Percentiles rank a stretch among this genome's conserved stretches.
Evolutionary conservation across 306 rosid genomes (phyloP).

Genomic region (Ormosia emarginata): DNA sequence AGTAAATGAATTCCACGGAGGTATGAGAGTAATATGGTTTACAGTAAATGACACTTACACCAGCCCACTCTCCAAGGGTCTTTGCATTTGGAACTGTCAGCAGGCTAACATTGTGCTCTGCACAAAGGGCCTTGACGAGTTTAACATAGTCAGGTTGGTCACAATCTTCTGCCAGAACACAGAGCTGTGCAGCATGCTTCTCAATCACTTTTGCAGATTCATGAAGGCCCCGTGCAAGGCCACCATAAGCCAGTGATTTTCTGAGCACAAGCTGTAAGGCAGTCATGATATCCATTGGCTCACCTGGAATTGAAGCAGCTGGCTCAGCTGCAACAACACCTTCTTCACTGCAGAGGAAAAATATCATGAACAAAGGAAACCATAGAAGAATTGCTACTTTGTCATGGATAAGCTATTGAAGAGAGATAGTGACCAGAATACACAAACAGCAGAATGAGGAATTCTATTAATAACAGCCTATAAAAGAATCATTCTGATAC

Average conservation of each 20-base stretch:
- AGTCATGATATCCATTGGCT: conserved; percentile 50
- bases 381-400: neutral
- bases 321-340: conserved; percentile 33
- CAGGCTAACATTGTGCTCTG: conserved; percentile 73
- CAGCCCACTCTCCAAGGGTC: conserved; percentile 95
- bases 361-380: neutral
- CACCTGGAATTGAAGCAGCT: conserved; percentile 29
- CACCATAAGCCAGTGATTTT: conserved; percentile 84
- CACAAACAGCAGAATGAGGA: neutral
- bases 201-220: conserved; percentile 83
- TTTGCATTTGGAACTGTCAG: conserved; percentile 78
- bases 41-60: conserved; percentile 53
- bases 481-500: neutral
- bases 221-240: conserved; percentile 78
- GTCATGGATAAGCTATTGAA: neutral
- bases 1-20: neutral
- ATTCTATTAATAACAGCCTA: neutral
- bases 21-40: neutral
- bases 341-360: conserved; percentile 32
- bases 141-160: conserved; percentile 83
- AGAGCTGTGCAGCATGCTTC: conserved; percentile 75
- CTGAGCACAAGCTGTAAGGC: conserved; percentile 83
- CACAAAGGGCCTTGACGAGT: conserved; percentile 79
- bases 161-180: conserved; percentile 86
- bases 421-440: neutral